Evolutionary conservation across 129 eudicot genomes (phyloP).

Genomic region (Ambrosia artemisiifolia): DNA sequence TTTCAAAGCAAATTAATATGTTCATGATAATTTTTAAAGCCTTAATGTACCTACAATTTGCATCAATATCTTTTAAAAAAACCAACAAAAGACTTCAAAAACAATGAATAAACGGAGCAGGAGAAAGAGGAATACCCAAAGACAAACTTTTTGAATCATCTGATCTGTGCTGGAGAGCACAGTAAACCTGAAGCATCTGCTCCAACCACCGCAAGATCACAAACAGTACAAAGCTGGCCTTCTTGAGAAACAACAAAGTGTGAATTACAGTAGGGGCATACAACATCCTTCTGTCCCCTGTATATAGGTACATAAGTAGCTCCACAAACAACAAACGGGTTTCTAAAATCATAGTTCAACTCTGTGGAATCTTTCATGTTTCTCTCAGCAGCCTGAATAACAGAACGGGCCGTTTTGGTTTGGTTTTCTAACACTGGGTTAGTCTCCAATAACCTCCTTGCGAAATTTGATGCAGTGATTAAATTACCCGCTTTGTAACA

Average conservation of each 20-base stretch:
- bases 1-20: neutral
- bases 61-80: neutral
- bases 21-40: neutral
- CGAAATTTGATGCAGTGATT: constrained; percentile 60
- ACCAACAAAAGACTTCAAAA: neutral
- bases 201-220: constrained; percentile 67
- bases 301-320: constrained; percentile 75
- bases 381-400: constrained; percentile 71
- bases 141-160: constrained; percentile 39
- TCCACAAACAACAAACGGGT: constrained; percentile 78
- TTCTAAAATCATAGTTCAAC: constrained; percentile 72
- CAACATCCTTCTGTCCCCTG: constrained; percentile 63
- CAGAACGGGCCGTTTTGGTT: constrained; percentile 54
- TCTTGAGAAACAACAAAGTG: constrained; percentile 65
- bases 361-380: constrained; percentile 53
- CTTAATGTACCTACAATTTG: neutral
- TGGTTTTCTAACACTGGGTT: constrained; percentile 61
- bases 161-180: constrained; percentile 67
- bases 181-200: constrained; percentile 75
- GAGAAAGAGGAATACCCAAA: constrained; percentile 25
- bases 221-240: constrained; percentile 66
- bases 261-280: constrained; percentile 67
- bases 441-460: constrained; percentile 64
- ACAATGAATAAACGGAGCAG: constrained; percentile 4
- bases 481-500: constrained; percentile 54